phyloP scores from a whole-genome alignment of 2,329 filamentous ascomycete genomes.

The Plectosphaerella sp. region DNA sequence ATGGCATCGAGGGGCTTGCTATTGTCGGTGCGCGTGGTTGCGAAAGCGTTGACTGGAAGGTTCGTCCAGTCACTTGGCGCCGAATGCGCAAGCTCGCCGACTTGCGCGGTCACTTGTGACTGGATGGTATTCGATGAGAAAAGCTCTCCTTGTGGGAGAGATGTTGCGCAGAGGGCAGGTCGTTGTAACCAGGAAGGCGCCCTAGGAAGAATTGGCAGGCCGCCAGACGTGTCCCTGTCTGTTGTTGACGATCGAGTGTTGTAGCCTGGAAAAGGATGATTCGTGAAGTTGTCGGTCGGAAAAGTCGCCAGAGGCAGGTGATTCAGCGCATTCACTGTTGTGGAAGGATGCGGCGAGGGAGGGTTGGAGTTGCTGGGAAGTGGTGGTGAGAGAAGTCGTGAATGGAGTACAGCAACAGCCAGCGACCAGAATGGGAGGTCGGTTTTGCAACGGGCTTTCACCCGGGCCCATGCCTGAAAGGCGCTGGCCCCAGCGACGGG shows the following conservation, averaged over 20 bases:
- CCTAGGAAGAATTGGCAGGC: not conserved
- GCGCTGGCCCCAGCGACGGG: not conserved
- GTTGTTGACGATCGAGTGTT: not conserved
- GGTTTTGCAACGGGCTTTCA: not conserved
- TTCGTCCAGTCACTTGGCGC: constrained; percentile 11
- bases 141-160: not conserved
- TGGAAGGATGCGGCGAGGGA: not conserved
- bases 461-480: not conserved
- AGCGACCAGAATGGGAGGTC: not conserved
- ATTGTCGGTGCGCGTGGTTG: not conserved
- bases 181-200: not conserved
- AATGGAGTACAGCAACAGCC: not conserved
- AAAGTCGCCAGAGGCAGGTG: not conserved
- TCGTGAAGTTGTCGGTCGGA: not conserved
- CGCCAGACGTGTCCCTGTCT: not conserved
- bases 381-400: not conserved
- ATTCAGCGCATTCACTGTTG: not conserved
- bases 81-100: constrained; percentile 8
- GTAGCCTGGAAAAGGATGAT: not conserved
- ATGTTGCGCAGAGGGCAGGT: not conserved
- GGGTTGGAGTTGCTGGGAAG: not conserved
- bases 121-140: not conserved
- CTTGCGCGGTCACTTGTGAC: constrained; percentile 2
- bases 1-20: constrained; percentile 1
- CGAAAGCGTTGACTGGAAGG: constrained; percentile 1